phyloP scores from a whole-genome alignment of 1,284 basidiomycete genomes.

The Puccinia horiana region DNA sequence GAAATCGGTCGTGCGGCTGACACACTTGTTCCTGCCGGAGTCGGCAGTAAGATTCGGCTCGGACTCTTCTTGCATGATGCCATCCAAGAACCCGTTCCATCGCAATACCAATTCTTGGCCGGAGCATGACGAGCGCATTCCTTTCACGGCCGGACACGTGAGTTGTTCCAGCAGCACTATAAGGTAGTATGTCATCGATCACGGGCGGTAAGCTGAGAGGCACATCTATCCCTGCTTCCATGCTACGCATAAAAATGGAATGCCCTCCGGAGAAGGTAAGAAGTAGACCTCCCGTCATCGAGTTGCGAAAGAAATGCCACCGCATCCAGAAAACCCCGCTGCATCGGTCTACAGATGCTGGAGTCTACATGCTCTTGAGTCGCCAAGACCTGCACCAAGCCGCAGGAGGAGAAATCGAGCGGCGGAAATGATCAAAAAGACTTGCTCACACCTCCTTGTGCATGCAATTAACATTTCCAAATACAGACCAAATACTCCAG shows the following conservation, averaged over 20 bases:
- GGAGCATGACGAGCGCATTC: not conserved
- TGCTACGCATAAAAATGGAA: not conserved
- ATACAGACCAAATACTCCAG: not conserved
- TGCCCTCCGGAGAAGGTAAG: conserved; percentile 3
- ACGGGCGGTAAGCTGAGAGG: not conserved
- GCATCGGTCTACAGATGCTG: not conserved
- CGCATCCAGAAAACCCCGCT: conserved; percentile 1
- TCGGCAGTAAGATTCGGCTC: not conserved
- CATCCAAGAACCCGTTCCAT: not conserved
- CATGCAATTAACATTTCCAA: not conserved
- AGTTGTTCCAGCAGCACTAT: not conserved
- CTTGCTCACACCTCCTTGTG: not conserved
- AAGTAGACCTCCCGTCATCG: not conserved
- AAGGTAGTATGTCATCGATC: not conserved
- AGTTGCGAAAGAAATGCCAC: not conserved
- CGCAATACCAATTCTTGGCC: not conserved
- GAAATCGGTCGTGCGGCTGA: not conserved
- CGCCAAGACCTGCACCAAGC: not conserved
- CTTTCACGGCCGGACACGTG: not conserved
- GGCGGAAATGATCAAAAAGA: not conserved
- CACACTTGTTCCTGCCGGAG: not conserved
- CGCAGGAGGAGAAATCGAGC: not conserved
- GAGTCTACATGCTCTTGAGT: too few relatives aligned
- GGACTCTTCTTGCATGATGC: not conserved
- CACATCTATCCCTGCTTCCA: conserved; percentile 7